phyloP scores from a whole-genome alignment of 495 filamentous ascomycete species.

The Aspergillus nanangensis region DNA sequence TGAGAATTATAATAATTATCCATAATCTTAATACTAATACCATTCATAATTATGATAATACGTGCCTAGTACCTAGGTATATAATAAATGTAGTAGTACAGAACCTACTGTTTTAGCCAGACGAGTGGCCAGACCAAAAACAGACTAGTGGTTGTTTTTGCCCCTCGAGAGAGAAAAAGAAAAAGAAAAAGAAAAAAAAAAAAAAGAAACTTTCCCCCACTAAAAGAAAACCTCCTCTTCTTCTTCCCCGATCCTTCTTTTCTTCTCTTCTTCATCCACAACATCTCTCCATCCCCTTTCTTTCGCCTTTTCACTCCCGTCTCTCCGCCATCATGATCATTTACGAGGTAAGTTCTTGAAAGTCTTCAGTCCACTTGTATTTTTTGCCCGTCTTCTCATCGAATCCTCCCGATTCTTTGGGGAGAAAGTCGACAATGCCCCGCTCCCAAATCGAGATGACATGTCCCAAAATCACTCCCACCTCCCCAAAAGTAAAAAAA shows the following conservation, averaged over 20 bases:
- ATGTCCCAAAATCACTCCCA: no score
- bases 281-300: slow-evolving; percentile 18
- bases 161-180: slow-evolving; percentile 7
- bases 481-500: no score
- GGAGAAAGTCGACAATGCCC: not conserved
- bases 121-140: slow-evolving; percentile 12
- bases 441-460: not conserved
- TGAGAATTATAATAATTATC: no score
- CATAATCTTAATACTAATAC: no score
- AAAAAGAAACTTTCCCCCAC: slow-evolving; percentile 22
- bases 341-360: slow-evolving; percentile 76
- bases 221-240: slow-evolving; percentile 10
- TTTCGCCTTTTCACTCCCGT: slow-evolving; percentile 15
- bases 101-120: no score
- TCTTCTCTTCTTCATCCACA: slow-evolving; percentile 22
- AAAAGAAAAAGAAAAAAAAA: slow-evolving; percentile 8
- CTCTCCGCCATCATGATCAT: slow-evolving; percentile 71
- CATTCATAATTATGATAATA: no score
- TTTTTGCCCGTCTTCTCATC: not conserved
- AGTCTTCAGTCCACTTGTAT: no score
- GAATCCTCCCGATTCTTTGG: not conserved
- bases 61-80: no score
- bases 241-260: slow-evolving; percentile 28
- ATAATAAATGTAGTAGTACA: no score
- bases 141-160: slow-evolving; percentile 17